These are phyloP conservation scores for Beauveria sp. DNA, from an alignment of 2,329 filamentous ascomycete species.

Conservation along the genomic window DNA sequence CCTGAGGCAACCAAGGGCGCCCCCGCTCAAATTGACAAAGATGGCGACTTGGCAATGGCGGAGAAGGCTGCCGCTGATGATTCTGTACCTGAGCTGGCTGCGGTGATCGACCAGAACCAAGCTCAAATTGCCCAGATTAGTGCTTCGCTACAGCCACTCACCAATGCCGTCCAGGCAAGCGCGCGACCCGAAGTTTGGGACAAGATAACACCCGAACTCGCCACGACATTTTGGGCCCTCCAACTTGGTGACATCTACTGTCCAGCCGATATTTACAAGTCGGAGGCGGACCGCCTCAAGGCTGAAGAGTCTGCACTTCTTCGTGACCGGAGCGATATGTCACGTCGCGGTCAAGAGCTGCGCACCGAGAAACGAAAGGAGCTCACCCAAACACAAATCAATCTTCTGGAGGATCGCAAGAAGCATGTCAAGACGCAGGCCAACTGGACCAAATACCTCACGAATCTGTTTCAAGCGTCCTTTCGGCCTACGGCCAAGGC, in stretches of 20 bases:
- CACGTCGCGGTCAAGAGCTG: slow-evolving; percentile 59
- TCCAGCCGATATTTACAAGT: slow-evolving; percentile 68
- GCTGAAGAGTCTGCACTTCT: slow-evolving; percentile 60
- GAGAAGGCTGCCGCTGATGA: slow-evolving; percentile 24
- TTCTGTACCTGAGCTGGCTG: slow-evolving; percentile 20
- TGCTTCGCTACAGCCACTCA: slow-evolving; percentile 57
- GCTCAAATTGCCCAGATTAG: slow-evolving; percentile 20
- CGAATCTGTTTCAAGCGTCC: slow-evolving; percentile 70
- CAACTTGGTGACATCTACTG: slow-evolving; percentile 75
- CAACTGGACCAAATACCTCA: slow-evolving; percentile 61
- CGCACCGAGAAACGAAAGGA: slow-evolving; percentile 55
- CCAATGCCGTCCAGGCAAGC: slow-evolving; percentile 56
- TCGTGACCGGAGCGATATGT: slow-evolving; percentile 66
- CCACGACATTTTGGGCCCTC: slow-evolving; percentile 86
- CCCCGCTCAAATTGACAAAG: slow-evolving; percentile 34
- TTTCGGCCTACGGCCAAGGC: slow-evolving; percentile 61
- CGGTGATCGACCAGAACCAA: slow-evolving; percentile 23
- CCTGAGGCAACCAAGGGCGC: slow-evolving; percentile 23
- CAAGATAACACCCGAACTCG: slow-evolving; percentile 72
- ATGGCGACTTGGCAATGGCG: slow-evolving; percentile 51
- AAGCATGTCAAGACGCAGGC: slow-evolving; percentile 60
- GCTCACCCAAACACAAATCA: slow-evolving; percentile 60
- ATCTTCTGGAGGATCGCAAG: slow-evolving; percentile 66
- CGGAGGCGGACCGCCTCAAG: slow-evolving; percentile 62
- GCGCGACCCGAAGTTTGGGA: slow-evolving; percentile 58